These are phyloP conservation scores for Sarcodon aspratus DNA, from an alignment of 768 basidiomycete species.

Conservation along the genomic window DNA sequence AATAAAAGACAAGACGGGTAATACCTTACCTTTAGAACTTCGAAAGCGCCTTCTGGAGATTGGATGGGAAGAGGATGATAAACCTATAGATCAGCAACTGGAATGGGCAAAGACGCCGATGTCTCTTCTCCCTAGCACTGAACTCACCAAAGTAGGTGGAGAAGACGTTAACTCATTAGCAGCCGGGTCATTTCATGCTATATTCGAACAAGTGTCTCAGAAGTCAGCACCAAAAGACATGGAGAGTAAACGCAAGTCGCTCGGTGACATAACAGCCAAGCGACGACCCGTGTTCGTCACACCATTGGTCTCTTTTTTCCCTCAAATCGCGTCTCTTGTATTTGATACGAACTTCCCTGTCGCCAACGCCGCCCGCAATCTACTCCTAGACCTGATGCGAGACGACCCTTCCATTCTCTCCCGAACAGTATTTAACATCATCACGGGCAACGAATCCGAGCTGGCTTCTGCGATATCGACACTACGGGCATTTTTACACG, in stretches of 20 bases:
- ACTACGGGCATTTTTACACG: conserved; percentile 46
- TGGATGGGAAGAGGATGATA: conserved; percentile 60
- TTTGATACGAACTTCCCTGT: conserved; percentile 42
- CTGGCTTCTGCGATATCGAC: conserved; percentile 38
- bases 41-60: conserved; percentile 59
- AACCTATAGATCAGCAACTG: conserved; percentile 38
- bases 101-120: conserved; percentile 56
- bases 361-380: conserved; percentile 42
- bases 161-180: conserved; percentile 12
- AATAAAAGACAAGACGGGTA: conserved; percentile 30
- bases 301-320: conserved; percentile 41
- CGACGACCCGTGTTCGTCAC: conserved; percentile 60
- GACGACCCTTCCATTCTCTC: conserved; percentile 63
- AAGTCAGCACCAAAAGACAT: conserved; percentile 7
- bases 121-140: conserved; percentile 46
- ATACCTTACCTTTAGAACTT: conserved; percentile 47
- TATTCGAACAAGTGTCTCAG: neutral
- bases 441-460: conserved; percentile 23
- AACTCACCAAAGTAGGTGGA: conserved; percentile 24
- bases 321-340: conserved; percentile 38
- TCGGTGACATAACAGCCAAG: conserved; percentile 27
- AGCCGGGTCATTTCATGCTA: conserved; percentile 16
- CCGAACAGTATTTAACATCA: conserved; percentile 38
- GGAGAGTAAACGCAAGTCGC: no score
- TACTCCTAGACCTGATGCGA: conserved; percentile 56